These are phyloP conservation scores for Boletus semigastroideus DNA, from an alignment of 1,284 basidiomycete species.

Conservation along the genomic window DNA sequence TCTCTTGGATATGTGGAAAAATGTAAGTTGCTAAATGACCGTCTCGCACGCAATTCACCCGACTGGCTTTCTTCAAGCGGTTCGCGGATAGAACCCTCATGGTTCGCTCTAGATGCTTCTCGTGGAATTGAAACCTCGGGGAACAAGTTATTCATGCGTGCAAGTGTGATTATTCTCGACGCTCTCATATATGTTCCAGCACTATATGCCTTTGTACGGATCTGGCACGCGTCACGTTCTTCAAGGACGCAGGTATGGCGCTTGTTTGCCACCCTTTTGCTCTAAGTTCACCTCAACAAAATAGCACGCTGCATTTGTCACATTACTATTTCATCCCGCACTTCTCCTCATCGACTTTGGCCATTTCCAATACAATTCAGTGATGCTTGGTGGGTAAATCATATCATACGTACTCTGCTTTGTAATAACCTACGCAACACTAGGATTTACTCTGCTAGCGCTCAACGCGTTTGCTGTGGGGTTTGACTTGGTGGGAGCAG, in stretches of 20 bases:
- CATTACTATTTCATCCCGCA: slow-evolving; percentile 80
- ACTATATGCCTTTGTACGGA: slow-evolving; percentile 56
- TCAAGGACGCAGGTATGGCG: slow-evolving; percentile 64
- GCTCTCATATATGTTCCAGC: slow-evolving; percentile 76
- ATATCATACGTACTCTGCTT: background rate
- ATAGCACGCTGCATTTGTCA: slow-evolving; percentile 72
- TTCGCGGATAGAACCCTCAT: slow-evolving; percentile 63
- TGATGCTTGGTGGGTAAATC: slow-evolving; percentile 72
- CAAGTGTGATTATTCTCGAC: slow-evolving; percentile 73
- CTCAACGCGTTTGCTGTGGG: slow-evolving; percentile 68
- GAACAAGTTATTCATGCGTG: slow-evolving; percentile 79
- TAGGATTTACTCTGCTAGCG: slow-evolving; percentile 72
- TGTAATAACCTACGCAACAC: background rate
- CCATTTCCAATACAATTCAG: slow-evolving; percentile 91
- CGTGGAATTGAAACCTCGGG: slow-evolving; percentile 72
- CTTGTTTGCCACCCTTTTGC: background rate
- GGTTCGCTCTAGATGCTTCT: slow-evolving; percentile 75
- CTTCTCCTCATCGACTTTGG: slow-evolving; percentile 87
- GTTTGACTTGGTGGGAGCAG: slow-evolving; percentile 72
- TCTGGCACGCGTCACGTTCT: slow-evolving; percentile 67
- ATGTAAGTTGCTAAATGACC: slow-evolving; percentile 43
- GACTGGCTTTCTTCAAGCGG: slow-evolving; percentile 45
- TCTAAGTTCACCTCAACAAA: background rate
- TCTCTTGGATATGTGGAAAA: slow-evolving; percentile 77
- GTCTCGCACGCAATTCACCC: background rate